These are phyloP conservation scores for Nicotiana knightiana DNA, from an alignment of 257 asterid species.

Conservation along the genomic window DNA sequence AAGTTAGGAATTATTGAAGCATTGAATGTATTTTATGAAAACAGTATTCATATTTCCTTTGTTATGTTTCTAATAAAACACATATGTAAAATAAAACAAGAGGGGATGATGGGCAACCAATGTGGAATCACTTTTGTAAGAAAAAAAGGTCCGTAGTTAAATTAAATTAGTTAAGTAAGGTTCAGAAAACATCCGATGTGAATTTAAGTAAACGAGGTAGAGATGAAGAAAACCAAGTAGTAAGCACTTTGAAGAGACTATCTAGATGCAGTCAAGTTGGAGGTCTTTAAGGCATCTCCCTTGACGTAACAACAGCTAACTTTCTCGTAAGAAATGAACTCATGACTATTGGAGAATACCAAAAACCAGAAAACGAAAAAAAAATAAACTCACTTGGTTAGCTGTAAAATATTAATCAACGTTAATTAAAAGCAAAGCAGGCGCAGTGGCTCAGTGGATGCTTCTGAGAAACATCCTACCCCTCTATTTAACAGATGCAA, in stretches of 20 bases:
- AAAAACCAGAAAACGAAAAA: neutral
- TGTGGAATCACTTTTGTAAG: no score
- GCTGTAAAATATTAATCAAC: neutral
- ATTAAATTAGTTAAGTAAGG: neutral
- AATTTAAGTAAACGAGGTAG: conserved; percentile 5
- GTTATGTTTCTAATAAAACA: no score
- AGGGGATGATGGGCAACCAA: neutral
- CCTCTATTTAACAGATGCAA: neutral
- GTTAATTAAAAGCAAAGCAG: neutral
- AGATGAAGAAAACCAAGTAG: neutral
- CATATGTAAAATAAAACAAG: neutral
- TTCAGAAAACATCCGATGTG: neutral
- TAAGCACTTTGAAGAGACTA: neutral
- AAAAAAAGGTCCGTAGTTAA: neutral
- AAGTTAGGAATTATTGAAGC: neutral
- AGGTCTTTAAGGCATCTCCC: neutral
- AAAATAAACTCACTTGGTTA: neutral
- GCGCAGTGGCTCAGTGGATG: neutral
- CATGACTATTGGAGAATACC: neutral
- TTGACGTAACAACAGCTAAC: conserved; percentile 3
- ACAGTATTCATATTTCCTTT: neutral
- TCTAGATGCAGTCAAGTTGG: conserved; percentile 12
- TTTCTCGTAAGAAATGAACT: neutral
- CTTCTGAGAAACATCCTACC: conserved; percentile 13
- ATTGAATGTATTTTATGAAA: neutral